Percentiles rank a stretch among this genome's conserved stretches.
Conservation (phyloP, 164 flowering plant genomes). For the Malania oleifera region DNA sequence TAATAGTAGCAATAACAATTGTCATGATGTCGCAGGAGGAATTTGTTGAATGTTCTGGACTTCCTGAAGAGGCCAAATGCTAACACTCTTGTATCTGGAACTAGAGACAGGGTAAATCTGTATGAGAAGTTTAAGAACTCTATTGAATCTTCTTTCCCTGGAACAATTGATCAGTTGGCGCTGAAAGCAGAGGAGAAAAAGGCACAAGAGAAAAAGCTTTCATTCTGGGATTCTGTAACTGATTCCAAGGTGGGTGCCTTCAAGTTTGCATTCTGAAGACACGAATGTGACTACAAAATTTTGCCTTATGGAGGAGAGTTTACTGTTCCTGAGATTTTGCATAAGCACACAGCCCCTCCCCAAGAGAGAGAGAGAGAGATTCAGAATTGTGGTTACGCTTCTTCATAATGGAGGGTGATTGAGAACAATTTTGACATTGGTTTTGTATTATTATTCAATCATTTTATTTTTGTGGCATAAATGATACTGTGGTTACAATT, state of each 20-base stretch:
- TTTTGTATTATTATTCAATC: no score
- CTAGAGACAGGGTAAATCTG: constrained; percentile 80
- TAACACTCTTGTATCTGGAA: constrained; percentile 82
- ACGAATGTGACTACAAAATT: no score
- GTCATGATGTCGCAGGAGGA: constrained; percentile 72
- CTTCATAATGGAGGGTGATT: no score
- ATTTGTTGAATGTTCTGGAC: constrained; percentile 85
- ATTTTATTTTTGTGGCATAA: no score
- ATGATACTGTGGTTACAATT: no score
- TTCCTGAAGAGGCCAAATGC: constrained; percentile 91
- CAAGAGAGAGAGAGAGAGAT: no score
- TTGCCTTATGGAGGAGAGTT: no score
- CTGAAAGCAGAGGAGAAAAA: constrained; percentile 56
- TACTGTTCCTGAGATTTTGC: no score
- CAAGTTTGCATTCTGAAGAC: constrained; percentile 68
- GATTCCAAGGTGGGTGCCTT: constrained; percentile 80
- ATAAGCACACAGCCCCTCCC: no score
- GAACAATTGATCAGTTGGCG: constrained; percentile 51
- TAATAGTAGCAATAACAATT: no score
- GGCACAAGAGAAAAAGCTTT: constrained; percentile 45
- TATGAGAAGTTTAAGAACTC: constrained; percentile 76
- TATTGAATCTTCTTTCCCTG: constrained; percentile 65
- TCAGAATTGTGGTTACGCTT: no score
- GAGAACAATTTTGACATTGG: no score
- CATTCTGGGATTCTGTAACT: constrained; percentile 88